Evolutionary conservation across 2,329 filamentous ascomycete genomes (phyloP).

Genomic region (Alternaria dauci): DNA sequence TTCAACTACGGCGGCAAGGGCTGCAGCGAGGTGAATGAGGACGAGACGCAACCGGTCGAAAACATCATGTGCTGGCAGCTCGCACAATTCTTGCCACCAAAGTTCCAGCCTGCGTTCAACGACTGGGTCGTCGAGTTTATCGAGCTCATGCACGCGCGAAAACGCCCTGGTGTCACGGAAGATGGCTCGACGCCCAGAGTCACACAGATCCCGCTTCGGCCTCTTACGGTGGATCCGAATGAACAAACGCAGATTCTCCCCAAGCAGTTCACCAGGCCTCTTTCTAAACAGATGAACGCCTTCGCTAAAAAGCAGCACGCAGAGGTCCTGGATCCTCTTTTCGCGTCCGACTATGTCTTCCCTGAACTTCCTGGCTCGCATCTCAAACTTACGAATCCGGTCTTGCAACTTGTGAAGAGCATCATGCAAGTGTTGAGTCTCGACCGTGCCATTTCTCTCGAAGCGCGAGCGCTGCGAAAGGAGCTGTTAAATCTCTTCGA

Average conservation of each 20-base stretch:
- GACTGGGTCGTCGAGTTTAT: conserved; percentile 96
- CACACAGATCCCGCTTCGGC: conserved; percentile 68
- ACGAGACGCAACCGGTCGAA: conserved; percentile 81
- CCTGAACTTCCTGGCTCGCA: conserved; percentile 80
- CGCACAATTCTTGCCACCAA: conserved; percentile 81
- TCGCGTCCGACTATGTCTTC: conserved; percentile 87
- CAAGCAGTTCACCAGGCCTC: conserved; percentile 84
- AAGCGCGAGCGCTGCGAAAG: conserved; percentile 86
- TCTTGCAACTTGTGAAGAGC: conserved; percentile 89
- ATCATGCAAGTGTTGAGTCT: conserved; percentile 92
- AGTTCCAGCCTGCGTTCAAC: conserved; percentile 84
- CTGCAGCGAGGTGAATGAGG: conserved; percentile 78
- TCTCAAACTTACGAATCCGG: conserved; percentile 70
- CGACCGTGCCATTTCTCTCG: conserved; percentile 88
- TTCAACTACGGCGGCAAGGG: conserved; percentile 98
- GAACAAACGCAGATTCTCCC: conserved; percentile 73
- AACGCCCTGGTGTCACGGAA: conserved; percentile 64
- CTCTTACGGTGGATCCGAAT: conserved; percentile 63
- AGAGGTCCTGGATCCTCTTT: conserved; percentile 87
- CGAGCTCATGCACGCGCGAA: conserved; percentile 88
- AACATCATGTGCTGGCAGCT: conserved; percentile 99
- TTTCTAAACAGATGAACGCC: conserved; percentile 85
- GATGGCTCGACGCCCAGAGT: conserved; percentile 61
- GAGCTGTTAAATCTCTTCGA: conserved; percentile 91
- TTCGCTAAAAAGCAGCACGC: conserved; percentile 87